Evolutionary conservation across 2,329 filamentous ascomycete species (phyloP).

Genomic region (Monilinia vaccinii-corymbosi): DNA sequence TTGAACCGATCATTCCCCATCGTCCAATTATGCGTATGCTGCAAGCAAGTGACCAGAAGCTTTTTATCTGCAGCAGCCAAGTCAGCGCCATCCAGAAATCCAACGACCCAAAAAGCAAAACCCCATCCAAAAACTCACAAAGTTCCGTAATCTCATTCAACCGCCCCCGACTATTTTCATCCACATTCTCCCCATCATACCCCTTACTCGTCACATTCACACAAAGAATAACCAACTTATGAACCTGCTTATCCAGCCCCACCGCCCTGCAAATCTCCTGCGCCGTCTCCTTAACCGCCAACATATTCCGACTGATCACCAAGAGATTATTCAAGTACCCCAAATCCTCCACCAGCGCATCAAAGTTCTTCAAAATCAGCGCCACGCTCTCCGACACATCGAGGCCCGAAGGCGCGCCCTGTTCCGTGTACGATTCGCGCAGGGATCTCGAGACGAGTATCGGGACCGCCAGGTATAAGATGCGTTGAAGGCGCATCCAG

Average conservation of each 20-base stretch:
- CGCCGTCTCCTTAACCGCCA: slow-evolving; percentile 55
- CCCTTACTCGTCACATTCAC: slow-evolving; percentile 60
- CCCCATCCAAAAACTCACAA: slow-evolving; percentile 36
- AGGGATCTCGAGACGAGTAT: slow-evolving; percentile 51
- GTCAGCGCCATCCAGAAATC: background rate
- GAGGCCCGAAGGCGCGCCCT: slow-evolving; percentile 44
- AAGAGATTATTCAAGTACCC: slow-evolving; percentile 57
- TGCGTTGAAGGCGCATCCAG: slow-evolving; percentile 55
- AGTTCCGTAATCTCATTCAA: slow-evolving; percentile 55
- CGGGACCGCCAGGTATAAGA: slow-evolving; percentile 52
- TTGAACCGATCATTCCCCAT: slow-evolving; percentile 62
- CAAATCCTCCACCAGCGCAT: slow-evolving; percentile 50
- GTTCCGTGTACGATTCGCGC: slow-evolving; percentile 43
- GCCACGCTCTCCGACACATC: slow-evolving; percentile 54
- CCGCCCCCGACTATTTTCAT: slow-evolving; percentile 47
- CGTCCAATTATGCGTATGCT: slow-evolving; percentile 61
- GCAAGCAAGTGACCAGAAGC: slow-evolving; percentile 54
- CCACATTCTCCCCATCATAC: slow-evolving; percentile 52
- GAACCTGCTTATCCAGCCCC: slow-evolving; percentile 56
- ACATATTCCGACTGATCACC: slow-evolving; percentile 55
- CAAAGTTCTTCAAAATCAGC: slow-evolving; percentile 54
- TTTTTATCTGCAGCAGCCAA: slow-evolving; percentile 45
- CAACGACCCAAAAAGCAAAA: background rate
- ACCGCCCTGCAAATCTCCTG: slow-evolving; percentile 58
- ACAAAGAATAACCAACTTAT: slow-evolving; percentile 55